Conservation (phyloP, 257 asterid species). For the Solanum okadae region DNA sequence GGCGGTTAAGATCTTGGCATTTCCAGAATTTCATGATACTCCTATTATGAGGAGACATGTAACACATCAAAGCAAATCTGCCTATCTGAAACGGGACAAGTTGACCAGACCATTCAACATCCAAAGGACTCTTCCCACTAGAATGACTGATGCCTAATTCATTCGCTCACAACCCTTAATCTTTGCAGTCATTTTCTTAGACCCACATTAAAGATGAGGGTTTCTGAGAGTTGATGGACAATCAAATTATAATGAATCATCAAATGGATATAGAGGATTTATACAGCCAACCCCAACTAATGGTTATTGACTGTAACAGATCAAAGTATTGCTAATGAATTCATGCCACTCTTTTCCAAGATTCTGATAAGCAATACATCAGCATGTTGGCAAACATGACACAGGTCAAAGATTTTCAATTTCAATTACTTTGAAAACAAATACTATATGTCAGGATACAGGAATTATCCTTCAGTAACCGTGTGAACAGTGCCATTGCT, state of each 20-base stretch:
- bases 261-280: not conserved
- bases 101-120: not conserved
- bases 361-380: not conserved
- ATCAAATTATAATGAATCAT: not conserved
- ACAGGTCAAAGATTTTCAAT: not conserved
- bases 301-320: not conserved
- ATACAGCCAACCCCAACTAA: not conserved
- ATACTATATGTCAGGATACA: not conserved
- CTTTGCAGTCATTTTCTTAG: not conserved
- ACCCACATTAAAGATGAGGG: not conserved
- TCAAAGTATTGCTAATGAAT: not conserved
- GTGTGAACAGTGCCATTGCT: not conserved
- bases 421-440: not conserved
- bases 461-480: not conserved
- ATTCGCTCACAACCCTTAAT: not conserved
- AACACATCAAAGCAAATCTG: not conserved
- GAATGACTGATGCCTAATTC: not conserved
- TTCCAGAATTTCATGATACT: not conserved
- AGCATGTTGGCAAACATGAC: not conserved
- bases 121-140: not conserved
- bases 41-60: not conserved
- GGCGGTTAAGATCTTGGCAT: constrained; percentile 3
- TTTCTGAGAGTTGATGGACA: not conserved
- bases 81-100: not conserved
- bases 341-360: not conserved